Evolutionary conservation across 1,284 basidiomycete species (phyloP).

Genomic region (Trichosporon coremiiforme): DNA sequence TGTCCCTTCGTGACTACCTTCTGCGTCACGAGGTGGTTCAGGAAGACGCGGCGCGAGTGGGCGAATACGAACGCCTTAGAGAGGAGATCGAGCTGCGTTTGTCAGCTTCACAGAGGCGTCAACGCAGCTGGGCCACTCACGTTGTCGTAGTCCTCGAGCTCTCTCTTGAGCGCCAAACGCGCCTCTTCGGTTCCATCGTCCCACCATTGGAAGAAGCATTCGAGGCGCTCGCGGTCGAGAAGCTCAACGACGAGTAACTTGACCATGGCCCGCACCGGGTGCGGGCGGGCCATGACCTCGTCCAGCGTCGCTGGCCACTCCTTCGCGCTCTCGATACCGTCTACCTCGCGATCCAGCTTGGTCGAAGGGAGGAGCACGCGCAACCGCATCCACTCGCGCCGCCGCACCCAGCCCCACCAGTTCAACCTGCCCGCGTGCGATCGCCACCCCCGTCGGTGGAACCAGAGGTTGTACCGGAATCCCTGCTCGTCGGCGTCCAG

Average conservation of each 20-base stretch:
- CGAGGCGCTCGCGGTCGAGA: slow-evolving; percentile 48
- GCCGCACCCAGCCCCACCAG: slow-evolving; percentile 54
- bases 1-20: slow-evolving; percentile 17
- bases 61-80: slow-evolving; percentile 24
- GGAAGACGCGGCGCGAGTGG: slow-evolving; percentile 18
- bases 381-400: slow-evolving; percentile 54
- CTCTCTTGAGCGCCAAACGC: slow-evolving; percentile 21
- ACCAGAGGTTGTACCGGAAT: slow-evolving; percentile 56
- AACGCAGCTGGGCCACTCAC: slow-evolving; percentile 6
- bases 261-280: slow-evolving; percentile 32
- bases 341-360: background rate
- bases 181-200: slow-evolving; percentile 25
- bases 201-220: slow-evolving; percentile 43
- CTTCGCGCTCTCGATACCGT: background rate
- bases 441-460: slow-evolving; percentile 48
- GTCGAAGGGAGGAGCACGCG: slow-evolving; percentile 29
- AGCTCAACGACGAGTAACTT: slow-evolving; percentile 32
- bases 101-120: background rate
- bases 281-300: slow-evolving; percentile 12
- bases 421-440: slow-evolving; percentile 44
- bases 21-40: background rate
- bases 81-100: slow-evolving; percentile 24
- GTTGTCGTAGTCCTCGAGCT: slow-evolving; percentile 22
- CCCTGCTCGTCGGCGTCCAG: slow-evolving; percentile 55
- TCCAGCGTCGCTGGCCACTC: slow-evolving; percentile 16